Conservation (phyloP, 2,329 filamentous ascomycete species). For the Aspergillus nomiae region DNA sequence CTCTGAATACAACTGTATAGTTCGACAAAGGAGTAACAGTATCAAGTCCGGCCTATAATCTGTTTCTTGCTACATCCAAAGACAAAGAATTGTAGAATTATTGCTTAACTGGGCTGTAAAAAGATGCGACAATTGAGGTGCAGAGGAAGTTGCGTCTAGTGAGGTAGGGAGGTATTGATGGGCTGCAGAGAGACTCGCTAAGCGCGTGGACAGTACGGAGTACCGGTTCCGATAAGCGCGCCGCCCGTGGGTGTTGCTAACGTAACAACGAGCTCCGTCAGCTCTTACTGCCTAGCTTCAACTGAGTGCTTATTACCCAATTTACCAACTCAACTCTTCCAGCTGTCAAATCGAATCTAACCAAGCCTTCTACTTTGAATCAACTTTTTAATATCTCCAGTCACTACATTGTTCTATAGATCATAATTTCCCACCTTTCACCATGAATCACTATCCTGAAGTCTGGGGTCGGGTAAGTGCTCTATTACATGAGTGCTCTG, state of each 20-base stretch:
- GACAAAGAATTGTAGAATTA: background rate
- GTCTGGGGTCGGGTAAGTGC: conserved; percentile 63
- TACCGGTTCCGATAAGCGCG: conserved; percentile 19
- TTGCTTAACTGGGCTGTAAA: background rate
- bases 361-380: background rate
- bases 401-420: conserved; percentile 10
- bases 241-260: conserved; percentile 20
- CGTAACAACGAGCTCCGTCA: conserved; percentile 37
- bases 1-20: background rate
- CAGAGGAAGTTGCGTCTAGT: background rate
- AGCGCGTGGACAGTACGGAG: conserved; percentile 8
- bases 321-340: background rate
- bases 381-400: conserved; percentile 17
- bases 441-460: conserved; percentile 67
- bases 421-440: conserved; percentile 22
- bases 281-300: conserved; percentile 37
- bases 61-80: background rate
- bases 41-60: background rate
- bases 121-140: background rate
- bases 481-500: conserved; percentile 11
- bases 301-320: background rate
- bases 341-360: background rate
- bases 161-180: background rate
- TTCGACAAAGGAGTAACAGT: background rate
- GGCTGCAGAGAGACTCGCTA: conserved; percentile 1